Base-by-base conservation (phyloP, 257 asterid genomes). In the Eucommia ulmoides region DNA sequence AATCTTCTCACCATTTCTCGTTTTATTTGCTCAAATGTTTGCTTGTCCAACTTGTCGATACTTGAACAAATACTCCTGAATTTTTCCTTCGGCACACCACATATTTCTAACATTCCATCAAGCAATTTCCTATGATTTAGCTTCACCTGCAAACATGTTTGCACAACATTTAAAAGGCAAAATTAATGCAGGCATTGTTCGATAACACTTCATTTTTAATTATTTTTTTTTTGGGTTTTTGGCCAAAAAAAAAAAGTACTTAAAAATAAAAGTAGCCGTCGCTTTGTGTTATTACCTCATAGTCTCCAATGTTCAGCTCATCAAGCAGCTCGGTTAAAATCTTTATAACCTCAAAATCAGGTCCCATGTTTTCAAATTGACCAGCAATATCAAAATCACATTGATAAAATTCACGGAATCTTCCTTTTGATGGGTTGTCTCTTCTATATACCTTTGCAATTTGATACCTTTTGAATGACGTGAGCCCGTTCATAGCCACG, bases 371-470 rank as follows among this genome's bases (percentile, higher is more conserved):
- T 44, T 81, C 96, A 60, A 70, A 86, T 54, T 80, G 92, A 10
- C 99, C 99, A 0, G 99, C 99, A 19, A 86, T 74, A 56, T 91
- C 99, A 61, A 91, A 79, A 71, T 83, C 96, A 21, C 99, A 91
- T 59, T 91, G 99, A 63, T 86, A 86, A 68, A 91, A 91, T 72
- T 91, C 99, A 46, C 99, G 94, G 70, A 73, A 91, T 59, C 99
- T 71, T 41, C 99, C 98, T 71, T 79, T 86, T 6, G 99, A 81
- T 20, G 99, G 99, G 49, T 91, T 91, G 69, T 91, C 96, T 72
- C 99, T 77, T 55, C 95, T 73, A 62, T 91, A 81, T 47, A 91
- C 98, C 73, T 91, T 91, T 51, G 96, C 94, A 59, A 86, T 91
- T 71, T 91, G 98, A 62, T 78, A 91, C 67, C 99, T 73, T 72